phyloP scores from a whole-genome alignment of 2,329 filamentous ascomycete genomes.

The Aspergillus sp. region DNA sequence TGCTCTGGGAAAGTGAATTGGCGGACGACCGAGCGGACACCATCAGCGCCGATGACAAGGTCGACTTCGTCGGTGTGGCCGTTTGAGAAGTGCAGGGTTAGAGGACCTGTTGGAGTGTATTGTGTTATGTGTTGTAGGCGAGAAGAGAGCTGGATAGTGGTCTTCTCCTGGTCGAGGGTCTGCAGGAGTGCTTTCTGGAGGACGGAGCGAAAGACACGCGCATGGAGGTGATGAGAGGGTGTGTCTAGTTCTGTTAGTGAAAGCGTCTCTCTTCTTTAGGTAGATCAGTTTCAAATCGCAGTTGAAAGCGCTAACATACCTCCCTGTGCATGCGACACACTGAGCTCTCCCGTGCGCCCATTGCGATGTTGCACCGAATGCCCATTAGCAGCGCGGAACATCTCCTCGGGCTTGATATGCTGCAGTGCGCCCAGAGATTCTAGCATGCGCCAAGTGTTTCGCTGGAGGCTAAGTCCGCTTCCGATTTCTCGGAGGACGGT shows the following conservation, averaged over 20 bases:
- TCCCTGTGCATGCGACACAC: constrained; percentile 12
- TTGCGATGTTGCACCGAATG: constrained; percentile 22
- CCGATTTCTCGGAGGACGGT: constrained; percentile 18
- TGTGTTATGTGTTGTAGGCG: constrained; percentile 9
- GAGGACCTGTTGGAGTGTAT: neutral
- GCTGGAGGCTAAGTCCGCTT: constrained; percentile 18
- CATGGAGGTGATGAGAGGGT: constrained; percentile 15
- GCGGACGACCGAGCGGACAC: constrained; percentile 21
- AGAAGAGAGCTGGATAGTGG: constrained; percentile 8
- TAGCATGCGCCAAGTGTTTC: constrained; percentile 23
- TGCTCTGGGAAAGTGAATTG: constrained; percentile 20
- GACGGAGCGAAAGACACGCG: constrained; percentile 18
- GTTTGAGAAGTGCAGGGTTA: constrained; percentile 15
- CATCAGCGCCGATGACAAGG: constrained; percentile 21
- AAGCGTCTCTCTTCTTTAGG: neutral
- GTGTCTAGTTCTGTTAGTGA: constrained; percentile 5
- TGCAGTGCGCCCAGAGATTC: constrained; percentile 17
- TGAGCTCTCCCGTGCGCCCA: constrained; percentile 19
- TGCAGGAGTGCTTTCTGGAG: constrained; percentile 16
- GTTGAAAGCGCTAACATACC: neutral
- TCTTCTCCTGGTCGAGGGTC: constrained; percentile 2
- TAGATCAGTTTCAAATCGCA: too few relatives aligned
- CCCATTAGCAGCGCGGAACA: constrained; percentile 18
- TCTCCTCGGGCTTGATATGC: constrained; percentile 12
- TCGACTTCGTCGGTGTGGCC: constrained; percentile 13